Base-by-base conservation (phyloP, 2,329 filamentous ascomycete genomes). In the Alternaria ventricosa region DNA sequence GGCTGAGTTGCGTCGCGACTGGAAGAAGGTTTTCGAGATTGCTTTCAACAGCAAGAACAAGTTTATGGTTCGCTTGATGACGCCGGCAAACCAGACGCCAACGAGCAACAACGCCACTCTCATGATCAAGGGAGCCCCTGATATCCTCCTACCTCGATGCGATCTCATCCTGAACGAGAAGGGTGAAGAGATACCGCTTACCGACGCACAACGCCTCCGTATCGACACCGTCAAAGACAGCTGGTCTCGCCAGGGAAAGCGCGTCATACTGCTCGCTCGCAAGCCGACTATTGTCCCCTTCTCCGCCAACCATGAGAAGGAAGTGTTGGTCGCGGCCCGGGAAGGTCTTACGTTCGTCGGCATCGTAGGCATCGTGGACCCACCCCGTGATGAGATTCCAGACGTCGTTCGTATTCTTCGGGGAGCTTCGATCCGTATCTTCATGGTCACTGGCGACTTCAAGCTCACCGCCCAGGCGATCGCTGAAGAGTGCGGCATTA, bases 21-120 rank as follows among this genome's bases (percentile, higher is more conserved):
- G 90, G 90, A 85, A 86, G 55, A 89, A 87, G 56, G 85, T 87
- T 2, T 93, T 89, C 69, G 76, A 78, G 55, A 75, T 81, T 27
- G 87, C 90, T 0, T 94, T 94, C 78, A 94, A 94, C 81, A 92
- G 90, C 80, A 92, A 92, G 82, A 94, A 93, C 81, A 94, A 94
- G 79, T 94, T 89, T 75, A 94, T 93, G 88, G 87, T 94, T 58
- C 85, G 88, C 33, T 85, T 89, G 0, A 86, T 90, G 53, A 82
- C 82, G 11, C 75, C 73, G 68, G 70, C 60, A 63, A 68, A 61
- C 66, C 75, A 68, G 71, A 74, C 80, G 28, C 74, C 70, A 50
- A 71, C 67, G 5, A 61, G 64, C 36, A 73, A 71, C 47, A 71
- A 71, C 15, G 71, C 71, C 5, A 69, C 91, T 0, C 80, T 94